Evolutionary conservation across 192 early-diverging fungal species (phyloP).

Genomic region (Coemansia sp.): DNA sequence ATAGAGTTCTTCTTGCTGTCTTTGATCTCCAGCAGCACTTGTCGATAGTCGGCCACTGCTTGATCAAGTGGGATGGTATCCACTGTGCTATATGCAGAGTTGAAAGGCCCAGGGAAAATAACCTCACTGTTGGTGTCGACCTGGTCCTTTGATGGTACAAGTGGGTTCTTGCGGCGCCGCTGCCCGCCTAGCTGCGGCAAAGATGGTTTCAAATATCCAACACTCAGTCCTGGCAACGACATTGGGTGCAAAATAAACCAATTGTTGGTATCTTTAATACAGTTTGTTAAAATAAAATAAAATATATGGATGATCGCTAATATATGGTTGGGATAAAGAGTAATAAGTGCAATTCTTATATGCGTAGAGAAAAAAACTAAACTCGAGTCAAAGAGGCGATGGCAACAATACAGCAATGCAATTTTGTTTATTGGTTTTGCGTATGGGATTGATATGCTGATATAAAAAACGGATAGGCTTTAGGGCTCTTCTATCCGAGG

Average conservation of each 20-base stretch:
- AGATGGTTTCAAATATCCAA: conserved; percentile 6
- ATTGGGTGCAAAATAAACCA: not conserved
- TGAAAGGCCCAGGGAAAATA: conserved; percentile 27
- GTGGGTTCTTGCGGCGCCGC: conserved; percentile 24
- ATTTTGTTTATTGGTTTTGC: too few relatives aligned
- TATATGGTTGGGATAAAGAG: too few relatives aligned
- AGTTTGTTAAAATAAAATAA: not conserved
- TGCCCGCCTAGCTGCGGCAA: conserved; percentile 24
- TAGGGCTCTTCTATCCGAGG: conserved; percentile 9
- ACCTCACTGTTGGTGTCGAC: conserved; percentile 6
- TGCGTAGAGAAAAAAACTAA: not conserved
- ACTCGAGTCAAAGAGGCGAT: too few relatives aligned
- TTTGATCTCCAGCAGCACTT: conserved; percentile 27
- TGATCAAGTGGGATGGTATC: conserved; percentile 41
- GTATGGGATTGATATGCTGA: too few relatives aligned
- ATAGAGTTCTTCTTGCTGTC: conserved; percentile 15
- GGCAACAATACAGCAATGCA: too few relatives aligned
- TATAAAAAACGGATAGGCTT: too few relatives aligned
- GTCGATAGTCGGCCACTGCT: conserved; percentile 36
- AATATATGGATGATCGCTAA: too few relatives aligned
- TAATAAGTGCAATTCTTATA: not conserved
- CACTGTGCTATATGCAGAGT: conserved; percentile 32
- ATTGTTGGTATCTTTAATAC: not conserved
- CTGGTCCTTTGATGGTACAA: conserved; percentile 38
- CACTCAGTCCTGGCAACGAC: not conserved